phyloP scores from a whole-genome alignment of 2,329 filamentous ascomycete genomes.

The Pyrenochaeta sp. region DNA sequence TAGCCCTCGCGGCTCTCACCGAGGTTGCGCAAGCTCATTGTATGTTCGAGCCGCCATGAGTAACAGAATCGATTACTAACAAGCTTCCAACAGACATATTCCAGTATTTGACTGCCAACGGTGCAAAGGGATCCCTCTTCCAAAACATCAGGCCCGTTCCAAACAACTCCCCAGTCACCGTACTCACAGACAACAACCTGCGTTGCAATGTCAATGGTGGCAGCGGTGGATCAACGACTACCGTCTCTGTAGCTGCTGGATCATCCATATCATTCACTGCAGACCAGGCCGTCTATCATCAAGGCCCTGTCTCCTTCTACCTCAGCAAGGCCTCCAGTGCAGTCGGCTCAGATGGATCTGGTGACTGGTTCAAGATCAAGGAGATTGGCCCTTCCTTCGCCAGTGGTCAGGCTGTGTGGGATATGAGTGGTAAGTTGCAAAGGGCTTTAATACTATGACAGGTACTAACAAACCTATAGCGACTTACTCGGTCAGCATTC shows the following conservation, averaged over 20 bases:
- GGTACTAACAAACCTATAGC: conserved; percentile 25
- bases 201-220: conserved; percentile 49
- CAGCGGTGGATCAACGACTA: conserved; percentile 38
- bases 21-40: conserved; percentile 49
- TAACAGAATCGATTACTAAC: conserved; percentile 9
- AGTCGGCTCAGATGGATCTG: conserved; percentile 44
- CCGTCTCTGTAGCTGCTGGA: conserved; percentile 47
- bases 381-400: conserved; percentile 49
- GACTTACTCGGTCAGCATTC: conserved; percentile 51
- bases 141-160: conserved; percentile 50
- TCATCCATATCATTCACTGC: conserved; percentile 46
- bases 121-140: conserved; percentile 42
- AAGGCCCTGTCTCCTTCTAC: conserved; percentile 49
- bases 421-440: conserved; percentile 37
- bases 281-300: conserved; percentile 50
- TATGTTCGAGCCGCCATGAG: conserved; percentile 19
- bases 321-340: conserved; percentile 48
- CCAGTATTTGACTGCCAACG: conserved; percentile 48
- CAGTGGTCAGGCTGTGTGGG: conserved; percentile 43
- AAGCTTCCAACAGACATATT: conserved; percentile 47
- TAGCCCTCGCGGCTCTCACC: conserved; percentile 44
- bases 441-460: background rate
- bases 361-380: conserved; percentile 52
- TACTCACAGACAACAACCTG: conserved; percentile 39
- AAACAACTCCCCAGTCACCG: conserved; percentile 50